Conservation (phyloP, 805 yeast genomes). For the Komagataella kurtzmanii region DNA sequence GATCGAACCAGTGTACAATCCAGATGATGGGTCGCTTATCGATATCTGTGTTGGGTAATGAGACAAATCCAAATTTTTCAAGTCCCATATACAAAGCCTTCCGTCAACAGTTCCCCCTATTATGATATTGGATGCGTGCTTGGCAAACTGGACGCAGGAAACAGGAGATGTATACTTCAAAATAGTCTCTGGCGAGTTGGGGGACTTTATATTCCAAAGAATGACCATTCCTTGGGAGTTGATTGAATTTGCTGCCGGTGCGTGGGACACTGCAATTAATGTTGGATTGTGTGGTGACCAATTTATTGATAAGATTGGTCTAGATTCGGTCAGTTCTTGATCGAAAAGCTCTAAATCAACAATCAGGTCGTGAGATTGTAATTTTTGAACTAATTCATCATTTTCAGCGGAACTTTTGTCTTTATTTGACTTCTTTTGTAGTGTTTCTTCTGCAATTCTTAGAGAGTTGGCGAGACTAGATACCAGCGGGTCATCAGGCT, state of each 20-base stretch:
- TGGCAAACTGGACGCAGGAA: conserved; percentile 24
- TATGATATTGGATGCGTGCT: conserved; percentile 22
- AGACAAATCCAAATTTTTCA: conserved; percentile 2
- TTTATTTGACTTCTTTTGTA: conserved; percentile 14
- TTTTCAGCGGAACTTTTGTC: conserved; percentile 7
- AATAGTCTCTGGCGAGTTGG: conserved; percentile 18
- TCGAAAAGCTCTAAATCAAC: conserved; percentile 1
- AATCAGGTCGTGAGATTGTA: neutral
- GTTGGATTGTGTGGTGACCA: conserved; percentile 17
- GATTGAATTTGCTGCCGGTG: conserved; percentile 2
- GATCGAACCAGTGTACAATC: conserved; percentile 9
- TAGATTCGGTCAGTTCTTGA: conserved; percentile 2
- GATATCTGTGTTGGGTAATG: neutral
- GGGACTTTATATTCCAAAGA: conserved; percentile 16
- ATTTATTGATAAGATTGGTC: conserved; percentile 14
- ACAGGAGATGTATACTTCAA: conserved; percentile 27
- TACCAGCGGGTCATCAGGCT: neutral
- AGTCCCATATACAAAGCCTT: conserved; percentile 35
- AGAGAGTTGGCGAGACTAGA: conserved; percentile 11
- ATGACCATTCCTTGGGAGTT: conserved; percentile 7
- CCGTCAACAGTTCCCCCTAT: conserved; percentile 39
- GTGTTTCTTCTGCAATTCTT: conserved; percentile 11
- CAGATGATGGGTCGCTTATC: conserved; percentile 9
- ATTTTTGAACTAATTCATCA: neutral
- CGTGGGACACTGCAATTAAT: conserved; percentile 13